phyloP scores from a whole-genome alignment of 2,329 filamentous ascomycete genomes.

The Talaromyces sp. region DNA sequence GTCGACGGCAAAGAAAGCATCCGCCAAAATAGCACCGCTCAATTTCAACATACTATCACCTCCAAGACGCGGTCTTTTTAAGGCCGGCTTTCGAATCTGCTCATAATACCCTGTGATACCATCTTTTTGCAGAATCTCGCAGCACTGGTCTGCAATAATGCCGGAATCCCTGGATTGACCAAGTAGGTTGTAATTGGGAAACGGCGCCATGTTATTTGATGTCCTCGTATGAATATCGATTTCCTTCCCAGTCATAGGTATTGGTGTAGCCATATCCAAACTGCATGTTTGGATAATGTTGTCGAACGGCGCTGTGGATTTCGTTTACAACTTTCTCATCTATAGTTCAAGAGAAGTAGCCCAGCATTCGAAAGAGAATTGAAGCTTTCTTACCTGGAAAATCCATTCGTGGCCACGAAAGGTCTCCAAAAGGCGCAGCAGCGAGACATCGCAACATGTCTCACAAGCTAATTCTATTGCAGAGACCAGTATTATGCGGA shows the following conservation, averaged over 20 bases:
- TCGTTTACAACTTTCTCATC: neutral
- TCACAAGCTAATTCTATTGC: too few relatives aligned
- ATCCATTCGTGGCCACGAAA: neutral
- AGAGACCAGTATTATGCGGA: too few relatives aligned
- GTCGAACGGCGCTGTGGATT: neutral
- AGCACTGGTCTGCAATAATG: neutral
- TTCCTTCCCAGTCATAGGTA: neutral
- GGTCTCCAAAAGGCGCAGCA: neutral
- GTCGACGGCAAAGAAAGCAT: neutral
- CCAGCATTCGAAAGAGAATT: too few relatives aligned
- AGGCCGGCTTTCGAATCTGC: neutral
- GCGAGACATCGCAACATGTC: neutral
- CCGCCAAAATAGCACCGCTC: neutral
- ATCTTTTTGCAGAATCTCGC: neutral
- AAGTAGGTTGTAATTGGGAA: neutral
- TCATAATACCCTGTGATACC: neutral
- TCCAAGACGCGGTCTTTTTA: neutral
- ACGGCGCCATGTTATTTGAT: too few relatives aligned
- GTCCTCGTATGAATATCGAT: too few relatives aligned
- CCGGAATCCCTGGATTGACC: neutral
- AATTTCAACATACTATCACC: neutral
- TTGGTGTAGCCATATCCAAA: neutral
- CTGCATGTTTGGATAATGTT: neutral
- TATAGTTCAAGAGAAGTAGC: too few relatives aligned
- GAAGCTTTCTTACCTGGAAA: neutral